Conservation (phyloP, 2,329 filamentous ascomycete species). For the Penicillium brasilianum region DNA sequence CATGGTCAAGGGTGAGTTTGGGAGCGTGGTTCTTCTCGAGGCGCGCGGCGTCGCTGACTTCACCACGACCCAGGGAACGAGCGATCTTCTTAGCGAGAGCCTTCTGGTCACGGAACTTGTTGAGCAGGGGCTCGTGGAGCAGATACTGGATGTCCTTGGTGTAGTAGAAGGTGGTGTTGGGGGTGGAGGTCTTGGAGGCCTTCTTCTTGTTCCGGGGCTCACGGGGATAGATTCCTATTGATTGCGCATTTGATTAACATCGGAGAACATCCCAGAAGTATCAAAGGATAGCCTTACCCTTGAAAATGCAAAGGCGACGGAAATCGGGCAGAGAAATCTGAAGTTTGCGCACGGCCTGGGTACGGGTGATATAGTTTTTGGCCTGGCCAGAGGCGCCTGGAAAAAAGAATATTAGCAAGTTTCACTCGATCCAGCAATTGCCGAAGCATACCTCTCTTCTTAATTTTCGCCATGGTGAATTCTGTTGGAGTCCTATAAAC, state of each 20-base stretch:
- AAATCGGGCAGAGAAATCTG: conserved; percentile 98
- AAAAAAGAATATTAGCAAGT: conserved; percentile 24
- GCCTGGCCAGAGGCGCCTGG: conserved; percentile 82
- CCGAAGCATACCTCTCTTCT: conserved; percentile 76
- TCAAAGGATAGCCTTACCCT: conserved; percentile 59
- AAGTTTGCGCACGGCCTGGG: conserved; percentile 95
- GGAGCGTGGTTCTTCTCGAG: conserved; percentile 91
- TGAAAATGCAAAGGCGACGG: conserved; percentile 98
- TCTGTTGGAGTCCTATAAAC: conserved; percentile 21
- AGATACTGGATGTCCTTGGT: conserved; percentile 98
- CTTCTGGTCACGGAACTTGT: conserved; percentile 97
- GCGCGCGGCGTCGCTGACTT: conserved; percentile 84
- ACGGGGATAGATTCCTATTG: conserved; percentile 83
- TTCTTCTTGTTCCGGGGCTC: conserved; percentile 98
- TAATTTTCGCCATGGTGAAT: conserved; percentile 71
- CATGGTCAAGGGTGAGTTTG: conserved; percentile 89
- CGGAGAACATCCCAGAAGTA: background rate
- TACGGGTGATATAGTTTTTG: conserved; percentile 98
- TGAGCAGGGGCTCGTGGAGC: conserved; percentile 90
- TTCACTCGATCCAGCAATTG: conserved; percentile 5
- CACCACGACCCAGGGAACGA: conserved; percentile 85
- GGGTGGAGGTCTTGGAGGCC: conserved; percentile 86
- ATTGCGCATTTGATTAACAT: conserved; percentile 24
- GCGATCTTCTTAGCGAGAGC: conserved; percentile 97
- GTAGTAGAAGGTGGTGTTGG: conserved; percentile 88